A percentile compares a stretch with the other conserved stretches of the same genome.
These are phyloP conservation scores for Amanita muscaria DNA, from an alignment of 768 basidiomycete species.

Conservation along the genomic window DNA sequence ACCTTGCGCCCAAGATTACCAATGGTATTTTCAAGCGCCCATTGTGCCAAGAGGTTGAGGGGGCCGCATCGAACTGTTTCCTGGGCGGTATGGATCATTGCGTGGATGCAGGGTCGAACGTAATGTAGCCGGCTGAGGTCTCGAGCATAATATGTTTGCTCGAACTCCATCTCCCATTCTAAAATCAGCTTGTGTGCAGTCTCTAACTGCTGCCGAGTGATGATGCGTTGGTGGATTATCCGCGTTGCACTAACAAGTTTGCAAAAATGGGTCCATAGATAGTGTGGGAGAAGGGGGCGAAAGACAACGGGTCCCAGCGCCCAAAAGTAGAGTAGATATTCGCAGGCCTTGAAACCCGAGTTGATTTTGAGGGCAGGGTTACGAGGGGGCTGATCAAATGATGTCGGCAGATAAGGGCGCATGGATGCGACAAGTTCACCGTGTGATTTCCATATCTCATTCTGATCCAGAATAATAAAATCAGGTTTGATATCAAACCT, in stretches of 20 bases:
- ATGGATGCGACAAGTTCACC: conserved; percentile 7
- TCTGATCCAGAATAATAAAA: conserved; percentile 1
- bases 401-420: conserved; percentile 9
- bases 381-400: conserved; percentile 21
- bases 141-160: conserved; percentile 20
- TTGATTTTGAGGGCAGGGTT: conserved; percentile 24
- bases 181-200: conserved; percentile 12
- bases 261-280: conserved; percentile 19
- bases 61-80: conserved; percentile 18
- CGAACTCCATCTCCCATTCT: conserved; percentile 21
- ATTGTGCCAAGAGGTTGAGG: conserved; percentile 18
- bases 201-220: conserved; percentile 11
- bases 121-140: conserved; percentile 21
- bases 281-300: conserved; percentile 10
- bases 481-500: neutral
- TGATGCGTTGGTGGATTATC: conserved; percentile 13
- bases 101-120: conserved; percentile 20
- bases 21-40: conserved; percentile 21
- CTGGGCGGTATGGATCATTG: conserved; percentile 16
- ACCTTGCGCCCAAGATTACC: conserved; percentile 21
- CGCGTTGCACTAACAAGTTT: conserved; percentile 16
- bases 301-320: conserved; percentile 20
- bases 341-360: conserved; percentile 23
- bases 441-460: conserved; percentile 4
- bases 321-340: conserved; percentile 20